Evolutionary conservation across 768 basidiomycete species (phyloP).

Genomic region (Pleurotus sapidus): DNA sequence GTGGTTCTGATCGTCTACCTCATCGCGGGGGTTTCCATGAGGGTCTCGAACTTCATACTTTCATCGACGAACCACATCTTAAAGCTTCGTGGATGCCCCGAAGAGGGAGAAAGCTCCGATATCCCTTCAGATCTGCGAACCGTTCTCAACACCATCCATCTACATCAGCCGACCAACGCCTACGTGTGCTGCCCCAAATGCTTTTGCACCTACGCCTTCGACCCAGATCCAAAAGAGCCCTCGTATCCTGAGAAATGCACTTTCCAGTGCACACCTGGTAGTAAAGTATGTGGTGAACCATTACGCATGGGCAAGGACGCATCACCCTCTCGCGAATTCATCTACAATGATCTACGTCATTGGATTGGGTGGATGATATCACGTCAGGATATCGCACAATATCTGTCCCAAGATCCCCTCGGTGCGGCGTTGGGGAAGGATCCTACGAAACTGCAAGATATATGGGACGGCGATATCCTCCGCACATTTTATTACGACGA

Average conservation of each 20-base stretch:
- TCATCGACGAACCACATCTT: too few relatives aligned
- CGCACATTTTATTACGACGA: slow-evolving; percentile 21
- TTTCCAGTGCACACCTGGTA: too few relatives aligned
- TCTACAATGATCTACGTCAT: slow-evolving; percentile 22
- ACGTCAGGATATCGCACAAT: slow-evolving; percentile 19
- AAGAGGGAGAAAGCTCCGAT: neutral
- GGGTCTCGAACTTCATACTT: too few relatives aligned
- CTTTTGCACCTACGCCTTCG: slow-evolving; percentile 16
- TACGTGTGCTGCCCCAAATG: slow-evolving; percentile 24
- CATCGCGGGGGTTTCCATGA: too few relatives aligned
- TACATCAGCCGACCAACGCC: slow-evolving; percentile 14
- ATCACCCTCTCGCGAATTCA: slow-evolving; percentile 14
- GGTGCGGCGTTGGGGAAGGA: neutral
- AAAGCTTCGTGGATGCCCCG: too few relatives aligned
- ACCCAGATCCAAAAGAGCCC: neutral
- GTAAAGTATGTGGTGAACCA: too few relatives aligned
- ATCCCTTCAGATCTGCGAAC: slow-evolving; percentile 17
- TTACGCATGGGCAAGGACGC: too few relatives aligned
- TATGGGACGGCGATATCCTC: slow-evolving; percentile 23
- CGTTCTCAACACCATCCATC: slow-evolving; percentile 13
- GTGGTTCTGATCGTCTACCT: too few relatives aligned
- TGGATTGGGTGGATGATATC: slow-evolving; percentile 24
- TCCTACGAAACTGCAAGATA: slow-evolving; percentile 16
- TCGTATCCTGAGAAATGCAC: slow-evolving; percentile 16
- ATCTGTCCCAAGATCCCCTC: slow-evolving; percentile 17